phyloP scores from a whole-genome alignment of 768 basidiomycete species.

The Candolleomyces aberdarensis region DNA sequence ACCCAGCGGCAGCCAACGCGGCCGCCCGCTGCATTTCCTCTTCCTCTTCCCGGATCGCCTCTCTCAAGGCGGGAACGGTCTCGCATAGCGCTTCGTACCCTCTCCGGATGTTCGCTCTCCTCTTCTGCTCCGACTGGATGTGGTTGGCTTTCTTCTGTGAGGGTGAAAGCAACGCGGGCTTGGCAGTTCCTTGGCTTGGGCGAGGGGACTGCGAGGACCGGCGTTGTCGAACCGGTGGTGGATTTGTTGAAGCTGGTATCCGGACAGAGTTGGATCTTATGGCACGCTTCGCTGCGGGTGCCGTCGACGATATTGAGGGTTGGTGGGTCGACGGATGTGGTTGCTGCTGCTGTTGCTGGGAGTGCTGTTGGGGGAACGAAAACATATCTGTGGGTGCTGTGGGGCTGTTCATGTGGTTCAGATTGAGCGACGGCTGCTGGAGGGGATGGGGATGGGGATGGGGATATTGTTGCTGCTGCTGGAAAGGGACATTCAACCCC shows the following conservation, averaged over 20 bases:
- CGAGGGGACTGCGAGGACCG: neutral
- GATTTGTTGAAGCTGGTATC: conserved; percentile 5
- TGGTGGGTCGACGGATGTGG: neutral
- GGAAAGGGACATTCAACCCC: neutral
- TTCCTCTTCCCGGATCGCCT: conserved; percentile 78
- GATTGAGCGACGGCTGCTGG: neutral
- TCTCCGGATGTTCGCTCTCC: conserved; percentile 83
- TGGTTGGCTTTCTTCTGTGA: conserved; percentile 93
- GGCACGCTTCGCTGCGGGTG: neutral
- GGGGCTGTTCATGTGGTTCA: conserved; percentile 6
- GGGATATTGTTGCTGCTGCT: conserved; percentile 1
- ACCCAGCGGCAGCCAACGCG: conserved; percentile 14
- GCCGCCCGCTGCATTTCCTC: conserved; percentile 35
- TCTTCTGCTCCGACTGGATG: conserved; percentile 92
- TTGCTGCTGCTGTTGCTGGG: conserved; percentile 7
- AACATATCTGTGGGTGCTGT: conserved; percentile 10
- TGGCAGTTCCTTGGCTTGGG: conserved; percentile 14
- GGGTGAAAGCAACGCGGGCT: conserved; percentile 62
- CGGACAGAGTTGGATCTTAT: neutral
- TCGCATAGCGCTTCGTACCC: conserved; percentile 90
- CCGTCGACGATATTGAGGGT: conserved; percentile 9
- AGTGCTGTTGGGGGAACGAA: conserved; percentile 2
- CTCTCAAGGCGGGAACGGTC: conserved; percentile 75
- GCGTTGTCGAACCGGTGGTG: neutral
- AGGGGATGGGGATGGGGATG: conserved; percentile 8